Percentiles rank a stretch among this genome's conserved stretches.
Evolutionary conservation across 1,139 yeast genomes (phyloP).

Genomic region (Blastobotrys arbuscula): DNA sequence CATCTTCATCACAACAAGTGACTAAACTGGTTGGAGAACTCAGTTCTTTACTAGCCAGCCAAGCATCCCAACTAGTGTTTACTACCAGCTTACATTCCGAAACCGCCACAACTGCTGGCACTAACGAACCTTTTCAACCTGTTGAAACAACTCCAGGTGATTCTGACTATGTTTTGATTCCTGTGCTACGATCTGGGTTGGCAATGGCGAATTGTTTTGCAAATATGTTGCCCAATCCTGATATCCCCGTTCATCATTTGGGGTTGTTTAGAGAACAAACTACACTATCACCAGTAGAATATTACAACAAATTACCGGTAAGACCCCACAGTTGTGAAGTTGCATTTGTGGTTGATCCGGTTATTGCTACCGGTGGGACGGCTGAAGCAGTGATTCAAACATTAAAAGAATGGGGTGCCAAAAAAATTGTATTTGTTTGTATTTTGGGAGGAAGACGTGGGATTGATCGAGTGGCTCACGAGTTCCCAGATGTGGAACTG

Average conservation of each 20-base stretch:
- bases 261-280: constrained; percentile 34
- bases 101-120: not conserved
- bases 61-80: constrained; percentile 25
- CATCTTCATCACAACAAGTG: constrained; percentile 19
- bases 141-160: constrained; percentile 20
- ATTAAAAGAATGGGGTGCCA: constrained; percentile 33
- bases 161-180: constrained; percentile 26
- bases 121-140: constrained; percentile 10
- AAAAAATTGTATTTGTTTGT: constrained; percentile 29
- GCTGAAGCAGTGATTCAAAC: constrained; percentile 34
- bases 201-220: constrained; percentile 33
- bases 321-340: constrained; percentile 20
- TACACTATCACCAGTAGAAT: constrained; percentile 34
- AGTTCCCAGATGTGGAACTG: constrained; percentile 29
- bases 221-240: constrained; percentile 28
- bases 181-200: constrained; percentile 34
- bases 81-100: not conserved
- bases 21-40: constrained; percentile 27
- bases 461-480: constrained; percentile 20
- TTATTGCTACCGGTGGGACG: constrained; percentile 37
- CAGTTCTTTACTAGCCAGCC: constrained; percentile 30
- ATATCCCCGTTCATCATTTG: constrained; percentile 32
- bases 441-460: constrained; percentile 30
- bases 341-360: constrained; percentile 35
- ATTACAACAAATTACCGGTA: constrained; percentile 34